These are phyloP conservation scores for Alternaria atra DNA, from an alignment of 2,329 filamentous ascomycete genomes.

Conservation along the genomic window DNA sequence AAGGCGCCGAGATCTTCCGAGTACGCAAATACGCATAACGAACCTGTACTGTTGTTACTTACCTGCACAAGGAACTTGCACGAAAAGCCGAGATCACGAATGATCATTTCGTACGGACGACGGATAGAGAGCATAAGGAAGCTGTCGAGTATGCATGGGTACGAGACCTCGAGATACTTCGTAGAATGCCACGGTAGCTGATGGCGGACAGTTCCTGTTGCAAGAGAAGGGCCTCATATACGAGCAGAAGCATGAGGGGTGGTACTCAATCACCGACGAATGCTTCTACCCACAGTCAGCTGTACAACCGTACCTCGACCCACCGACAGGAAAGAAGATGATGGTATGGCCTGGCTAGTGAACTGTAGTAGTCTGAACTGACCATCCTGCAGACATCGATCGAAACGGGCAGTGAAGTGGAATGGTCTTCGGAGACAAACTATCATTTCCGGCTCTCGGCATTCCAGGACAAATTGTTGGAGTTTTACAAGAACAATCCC, in stretches of 20 bases:
- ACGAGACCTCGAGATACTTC: constrained; percentile 23
- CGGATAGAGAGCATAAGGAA: constrained; percentile 79
- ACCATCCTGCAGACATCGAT: constrained; percentile 64
- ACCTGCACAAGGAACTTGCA: constrained; percentile 67
- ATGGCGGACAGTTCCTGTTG: constrained; percentile 66
- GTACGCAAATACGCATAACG: constrained; percentile 44
- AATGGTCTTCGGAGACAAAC: constrained; percentile 92
- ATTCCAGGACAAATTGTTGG: constrained; percentile 78
- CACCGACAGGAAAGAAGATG: constrained; percentile 81
- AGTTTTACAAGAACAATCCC: constrained; percentile 81
- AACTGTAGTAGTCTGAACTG: constrained; percentile 13
- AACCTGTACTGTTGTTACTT: constrained; percentile 6
- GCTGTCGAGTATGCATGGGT: constrained; percentile 92
- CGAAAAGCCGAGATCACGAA: constrained; percentile 73
- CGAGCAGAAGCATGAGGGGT: constrained; percentile 85
- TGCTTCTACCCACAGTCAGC: constrained; percentile 87
- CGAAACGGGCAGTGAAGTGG: constrained; percentile 91
- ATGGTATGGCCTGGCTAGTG: constrained; percentile 63
- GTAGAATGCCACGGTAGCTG: constrained; percentile 23
- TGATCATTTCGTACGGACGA: constrained; percentile 92
- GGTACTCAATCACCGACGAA: constrained; percentile 97
- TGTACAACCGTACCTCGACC: constrained; percentile 78
- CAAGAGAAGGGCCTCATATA: constrained; percentile 81
- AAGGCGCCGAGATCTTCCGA: constrained; percentile 80
- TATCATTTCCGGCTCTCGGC: constrained; percentile 93